Percentiles rank a stretch among this genome's conserved stretches.
Evolutionary conservation across 208 protist species (phyloP).

Genomic region (Spongospora subterranea): DNA sequence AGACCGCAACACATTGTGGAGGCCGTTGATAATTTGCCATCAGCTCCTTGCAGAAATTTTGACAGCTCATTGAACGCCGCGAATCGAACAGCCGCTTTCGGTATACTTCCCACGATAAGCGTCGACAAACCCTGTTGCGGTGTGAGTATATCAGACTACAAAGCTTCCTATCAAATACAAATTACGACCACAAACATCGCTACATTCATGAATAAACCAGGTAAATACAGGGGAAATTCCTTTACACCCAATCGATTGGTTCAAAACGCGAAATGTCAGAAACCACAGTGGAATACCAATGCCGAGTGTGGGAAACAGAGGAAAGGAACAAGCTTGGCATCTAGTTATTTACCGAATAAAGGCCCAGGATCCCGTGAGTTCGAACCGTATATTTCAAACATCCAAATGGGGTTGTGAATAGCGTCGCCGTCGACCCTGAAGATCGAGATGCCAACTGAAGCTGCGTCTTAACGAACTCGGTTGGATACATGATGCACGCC

Average conservation of each 20-base stretch:
- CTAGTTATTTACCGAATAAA: slow-evolving; percentile 50
- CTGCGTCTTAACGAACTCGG: slow-evolving; percentile 48
- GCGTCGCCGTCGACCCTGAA: not conserved
- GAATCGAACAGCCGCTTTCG: slow-evolving; percentile 47
- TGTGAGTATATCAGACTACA: too few relatives aligned
- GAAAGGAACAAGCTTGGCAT: too few relatives aligned
- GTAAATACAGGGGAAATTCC: too few relatives aligned
- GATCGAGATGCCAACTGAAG: slow-evolving; percentile 7
- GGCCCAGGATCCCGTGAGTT: slow-evolving; percentile 23
- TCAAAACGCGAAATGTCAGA: too few relatives aligned
- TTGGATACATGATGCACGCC: slow-evolving; percentile 53
- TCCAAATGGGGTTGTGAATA: slow-evolving; percentile 1
- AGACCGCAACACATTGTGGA: not conserved
- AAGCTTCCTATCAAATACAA: too few relatives aligned
- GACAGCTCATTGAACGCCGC: slow-evolving; percentile 54
- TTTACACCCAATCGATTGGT: not conserved
- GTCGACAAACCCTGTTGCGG: slow-evolving; percentile 48
- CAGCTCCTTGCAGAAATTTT: not conserved
- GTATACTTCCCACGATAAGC: slow-evolving; percentile 28
- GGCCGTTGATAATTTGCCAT: slow-evolving; percentile 21
- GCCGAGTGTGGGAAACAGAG: too few relatives aligned
- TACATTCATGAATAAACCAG: too few relatives aligned
- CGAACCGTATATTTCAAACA: slow-evolving; percentile 33
- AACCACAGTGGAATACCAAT: too few relatives aligned
- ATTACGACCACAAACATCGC: too few relatives aligned